These are phyloP conservation scores for Rhododendron molle DNA, from an alignment of 148 eudicot genomes.

Conservation along the genomic window DNA sequence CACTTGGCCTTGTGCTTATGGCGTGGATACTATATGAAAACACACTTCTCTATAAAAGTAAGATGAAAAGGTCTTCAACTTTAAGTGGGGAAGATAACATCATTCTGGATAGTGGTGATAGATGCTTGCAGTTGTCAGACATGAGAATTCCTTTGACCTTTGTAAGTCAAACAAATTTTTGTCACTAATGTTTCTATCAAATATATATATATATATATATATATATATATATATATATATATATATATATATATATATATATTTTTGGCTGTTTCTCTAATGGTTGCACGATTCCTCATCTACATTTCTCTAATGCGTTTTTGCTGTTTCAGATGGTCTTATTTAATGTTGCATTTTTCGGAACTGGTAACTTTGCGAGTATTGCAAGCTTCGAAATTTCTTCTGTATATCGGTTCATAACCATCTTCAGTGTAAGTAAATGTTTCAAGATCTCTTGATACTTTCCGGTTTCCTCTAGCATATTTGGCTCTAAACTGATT, in stretches of 20 bases:
- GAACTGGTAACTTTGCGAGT: conserved; percentile 97
- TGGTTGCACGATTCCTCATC: neutral
- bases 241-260: too few species aligned
- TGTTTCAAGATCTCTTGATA: neutral
- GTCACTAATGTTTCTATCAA: neutral
- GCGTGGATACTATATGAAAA: conserved; percentile 93
- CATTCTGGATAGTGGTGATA: conserved; percentile 34
- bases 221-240: too few species aligned
- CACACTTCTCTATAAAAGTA: conserved; percentile 41
- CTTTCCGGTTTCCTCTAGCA: neutral
- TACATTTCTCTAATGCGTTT: conserved; percentile 4
- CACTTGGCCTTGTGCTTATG: conserved; percentile 79
- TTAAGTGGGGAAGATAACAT: conserved; percentile 35
- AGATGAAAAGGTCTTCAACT: conserved; percentile 34
- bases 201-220: too few species aligned
- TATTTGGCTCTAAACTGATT: conserved; percentile 19
- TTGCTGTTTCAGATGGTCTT: conserved; percentile 65
- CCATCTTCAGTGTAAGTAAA: conserved; percentile 82
- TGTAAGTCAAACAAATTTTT: conserved; percentile 46
- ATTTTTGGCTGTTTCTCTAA: neutral
- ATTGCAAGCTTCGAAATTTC: conserved; percentile 99
- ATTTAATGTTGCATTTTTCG: conserved; percentile 92
- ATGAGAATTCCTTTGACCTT: conserved; percentile 78
- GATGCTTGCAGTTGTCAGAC: conserved; percentile 75
- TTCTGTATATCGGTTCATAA: conserved; percentile 95